Percentiles rank a stretch among this genome's conserved stretches.
Conservation (phyloP, 306 rosid species). For the Cucurbita moschata region DNA sequence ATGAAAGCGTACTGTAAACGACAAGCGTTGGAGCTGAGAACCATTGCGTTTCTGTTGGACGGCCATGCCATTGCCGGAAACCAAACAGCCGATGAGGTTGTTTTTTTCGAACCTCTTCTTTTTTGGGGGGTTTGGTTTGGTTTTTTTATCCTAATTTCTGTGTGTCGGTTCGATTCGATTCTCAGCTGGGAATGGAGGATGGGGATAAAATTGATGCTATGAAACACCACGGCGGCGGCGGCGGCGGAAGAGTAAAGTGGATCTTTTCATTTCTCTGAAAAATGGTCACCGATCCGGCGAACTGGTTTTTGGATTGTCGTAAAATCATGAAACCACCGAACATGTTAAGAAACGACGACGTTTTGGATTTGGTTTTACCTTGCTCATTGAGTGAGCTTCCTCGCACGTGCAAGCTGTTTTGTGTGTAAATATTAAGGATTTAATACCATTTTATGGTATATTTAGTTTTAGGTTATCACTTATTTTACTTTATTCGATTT, state of each 20-base stretch:
- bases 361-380: not conserved
- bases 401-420: too few relatives aligned
- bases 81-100: conserved; percentile 43
- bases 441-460: too few relatives aligned
- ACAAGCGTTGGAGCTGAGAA: conserved; percentile 8
- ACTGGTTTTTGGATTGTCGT: too few relatives aligned
- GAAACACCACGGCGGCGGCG: conserved; percentile 42
- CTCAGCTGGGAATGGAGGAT: conserved; percentile 39
- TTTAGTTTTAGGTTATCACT: too few relatives aligned
- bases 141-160: not conserved
- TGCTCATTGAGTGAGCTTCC: too few relatives aligned
- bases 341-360: not conserved
- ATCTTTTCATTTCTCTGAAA: not conserved
- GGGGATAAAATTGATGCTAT: conserved; percentile 44
- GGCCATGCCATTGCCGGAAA: conserved; percentile 24
- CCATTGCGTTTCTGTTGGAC: conserved; percentile 24
- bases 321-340: too few relatives aligned
- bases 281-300: not conserved
- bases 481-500: too few relatives aligned
- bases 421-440: too few relatives aligned
- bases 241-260: not conserved
- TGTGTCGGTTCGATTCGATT: not conserved
- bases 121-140: not conserved
- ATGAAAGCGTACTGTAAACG: conserved; percentile 31
- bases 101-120: not conserved